Evolutionary conservation across 176 grass and related monocot genomes (phyloP).

Genomic region (Phoenix roebelenii): DNA sequence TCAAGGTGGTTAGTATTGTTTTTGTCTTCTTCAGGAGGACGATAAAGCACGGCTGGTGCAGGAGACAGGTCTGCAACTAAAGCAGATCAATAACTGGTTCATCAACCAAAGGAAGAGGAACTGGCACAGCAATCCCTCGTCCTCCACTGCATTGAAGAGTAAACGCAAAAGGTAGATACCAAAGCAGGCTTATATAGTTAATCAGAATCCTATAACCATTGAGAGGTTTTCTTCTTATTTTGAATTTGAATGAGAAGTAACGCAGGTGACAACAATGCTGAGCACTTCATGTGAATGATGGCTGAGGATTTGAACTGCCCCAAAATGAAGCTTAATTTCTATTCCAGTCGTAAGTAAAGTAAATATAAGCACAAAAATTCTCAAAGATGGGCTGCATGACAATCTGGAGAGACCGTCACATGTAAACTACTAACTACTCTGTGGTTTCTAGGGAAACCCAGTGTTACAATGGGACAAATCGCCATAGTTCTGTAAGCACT

Average conservation of each 20-base stretch:
- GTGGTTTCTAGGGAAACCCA: too few species aligned
- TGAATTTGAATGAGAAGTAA: constrained; percentile 19
- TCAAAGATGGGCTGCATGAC: too few species aligned
- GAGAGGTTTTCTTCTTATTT: not conserved
- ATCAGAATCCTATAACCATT: not conserved
- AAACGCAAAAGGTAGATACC: constrained; percentile 53
- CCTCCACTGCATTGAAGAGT: constrained; percentile 46
- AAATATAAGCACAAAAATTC: too few species aligned
- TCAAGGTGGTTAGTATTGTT: not conserved
- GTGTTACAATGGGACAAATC: too few species aligned
- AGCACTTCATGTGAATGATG: constrained; percentile 1
- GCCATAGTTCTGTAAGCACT: too few species aligned
- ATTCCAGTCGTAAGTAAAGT: too few species aligned
- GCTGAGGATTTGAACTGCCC: not conserved
- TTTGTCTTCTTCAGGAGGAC: constrained; percentile 39
- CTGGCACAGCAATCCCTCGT: constrained; percentile 66
- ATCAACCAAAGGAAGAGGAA: constrained; percentile 76
- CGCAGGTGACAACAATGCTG: constrained; percentile 43
- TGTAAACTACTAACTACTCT: too few species aligned
- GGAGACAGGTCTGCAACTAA: constrained; percentile 59
- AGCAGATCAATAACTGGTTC: constrained; percentile 74
- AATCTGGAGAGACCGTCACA: too few species aligned
- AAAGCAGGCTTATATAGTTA: too few species aligned
- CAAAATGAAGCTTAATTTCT: too few species aligned
- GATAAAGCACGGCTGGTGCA: constrained; percentile 66